Conservation (phyloP, 2,329 filamentous ascomycete species). For the Colletotrichum euphorbiae region DNA sequence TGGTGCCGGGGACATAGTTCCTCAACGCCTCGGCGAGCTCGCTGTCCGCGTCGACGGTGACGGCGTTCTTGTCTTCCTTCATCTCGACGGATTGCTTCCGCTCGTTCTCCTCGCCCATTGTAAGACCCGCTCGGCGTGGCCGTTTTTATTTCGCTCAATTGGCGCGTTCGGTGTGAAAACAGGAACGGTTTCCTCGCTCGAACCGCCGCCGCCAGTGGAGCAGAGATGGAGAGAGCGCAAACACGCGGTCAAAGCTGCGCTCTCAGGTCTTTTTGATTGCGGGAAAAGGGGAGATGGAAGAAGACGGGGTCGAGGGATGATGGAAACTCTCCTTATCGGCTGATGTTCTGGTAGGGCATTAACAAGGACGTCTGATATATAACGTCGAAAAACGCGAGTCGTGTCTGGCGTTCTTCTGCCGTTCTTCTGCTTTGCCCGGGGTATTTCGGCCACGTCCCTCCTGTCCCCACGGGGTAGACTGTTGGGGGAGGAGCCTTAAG, state of each 20-base stretch:
- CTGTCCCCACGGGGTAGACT: slow-evolving; percentile 21
- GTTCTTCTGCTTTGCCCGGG: slow-evolving; percentile 5
- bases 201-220: background rate
- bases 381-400: slow-evolving; percentile 16
- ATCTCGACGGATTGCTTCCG: slow-evolving; percentile 37
- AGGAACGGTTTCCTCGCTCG: background rate
- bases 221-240: background rate
- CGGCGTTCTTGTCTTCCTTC: slow-evolving; percentile 39
- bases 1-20: slow-evolving; percentile 44
- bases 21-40: slow-evolving; percentile 45
- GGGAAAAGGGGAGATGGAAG: too few species aligned
- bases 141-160: background rate
- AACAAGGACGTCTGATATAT: slow-evolving; percentile 14
- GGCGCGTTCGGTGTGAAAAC: background rate
- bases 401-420: slow-evolving; percentile 12
- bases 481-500: slow-evolving; percentile 14
- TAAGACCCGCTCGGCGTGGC: background rate
- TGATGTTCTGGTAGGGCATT: background rate
- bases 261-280: background rate
- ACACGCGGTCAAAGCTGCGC: too few species aligned
- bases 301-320: background rate
- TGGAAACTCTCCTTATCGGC: slow-evolving; percentile 10
- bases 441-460: slow-evolving; percentile 10
- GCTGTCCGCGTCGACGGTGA: slow-evolving; percentile 34
- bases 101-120: slow-evolving; percentile 22